Conservation (phyloP, 108 stramenopile species). For the Schizochytrium sp. region DNA sequence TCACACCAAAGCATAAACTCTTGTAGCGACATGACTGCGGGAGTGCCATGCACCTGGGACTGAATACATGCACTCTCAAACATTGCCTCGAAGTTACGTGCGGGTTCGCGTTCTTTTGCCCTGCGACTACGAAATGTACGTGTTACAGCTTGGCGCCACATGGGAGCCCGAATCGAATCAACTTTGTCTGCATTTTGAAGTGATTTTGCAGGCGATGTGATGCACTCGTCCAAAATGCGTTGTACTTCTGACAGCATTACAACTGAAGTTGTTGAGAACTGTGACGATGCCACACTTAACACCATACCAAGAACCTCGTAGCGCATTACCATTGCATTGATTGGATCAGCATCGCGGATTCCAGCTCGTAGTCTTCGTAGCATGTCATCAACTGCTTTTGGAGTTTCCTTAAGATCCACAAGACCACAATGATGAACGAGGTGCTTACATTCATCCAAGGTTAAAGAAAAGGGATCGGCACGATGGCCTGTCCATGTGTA, state of each 20-base stretch:
- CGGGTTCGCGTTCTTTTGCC: neutral
- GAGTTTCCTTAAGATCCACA: neutral
- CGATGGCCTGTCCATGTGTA: conserved; percentile 20
- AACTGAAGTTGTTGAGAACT: neutral
- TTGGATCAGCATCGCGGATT: neutral
- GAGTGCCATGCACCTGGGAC: neutral
- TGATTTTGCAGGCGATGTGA: neutral
- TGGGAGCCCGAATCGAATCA: neutral
- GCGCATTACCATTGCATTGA: neutral
- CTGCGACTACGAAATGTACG: neutral
- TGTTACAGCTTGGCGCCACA: neutral
- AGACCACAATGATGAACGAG: conserved; percentile 14
- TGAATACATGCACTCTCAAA: neutral
- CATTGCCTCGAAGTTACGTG: neutral
- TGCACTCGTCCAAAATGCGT: neutral
- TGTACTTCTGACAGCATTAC: neutral
- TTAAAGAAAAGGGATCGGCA: neutral
- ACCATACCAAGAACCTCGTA: conserved; percentile 7
- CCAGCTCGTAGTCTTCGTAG: neutral
- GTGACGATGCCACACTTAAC: neutral
- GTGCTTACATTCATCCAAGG: conserved; percentile 36
- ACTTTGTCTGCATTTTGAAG: neutral
- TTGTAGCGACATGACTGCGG: neutral
- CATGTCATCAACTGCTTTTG: neutral
- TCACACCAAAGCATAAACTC: conserved; percentile 44